Evolutionary conservation across 371 early-diverging fungal species (phyloP), one percentile per base, ranked within the genome.

Genomic region (Saksenaea oblongispora): DNA sequence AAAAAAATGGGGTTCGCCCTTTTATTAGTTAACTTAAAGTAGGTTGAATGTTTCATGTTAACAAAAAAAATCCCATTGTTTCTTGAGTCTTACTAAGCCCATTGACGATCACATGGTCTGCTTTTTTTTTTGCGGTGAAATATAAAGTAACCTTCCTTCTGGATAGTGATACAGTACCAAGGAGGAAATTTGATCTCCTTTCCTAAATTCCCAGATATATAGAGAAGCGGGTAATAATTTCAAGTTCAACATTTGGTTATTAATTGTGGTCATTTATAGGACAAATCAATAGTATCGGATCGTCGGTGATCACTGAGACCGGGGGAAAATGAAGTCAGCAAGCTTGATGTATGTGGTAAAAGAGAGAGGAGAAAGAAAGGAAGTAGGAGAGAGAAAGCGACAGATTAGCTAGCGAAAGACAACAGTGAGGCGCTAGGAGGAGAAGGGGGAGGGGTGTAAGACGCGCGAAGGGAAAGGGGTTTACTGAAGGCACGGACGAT

Each of bases 401-500:
- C 39, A 39, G n/a, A 31, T 31, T 31, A 31, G 31, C 2, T 31
- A 31, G 31, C 31, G 7, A 31, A 31, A 31, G 31, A 31, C 31
- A 31, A 31, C 31, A 31, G 31, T 31, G 31, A 39, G 39, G 39
- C 39, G 11, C 11, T n/a, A 39, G 39, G 51, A 47, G 51, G 22
- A 22, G 22, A 9, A 47, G 51, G 22, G 51, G 11, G 5, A 47
- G 51, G 0, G 51, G 31, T 31, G 7, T 31, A 31, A 60, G 61
- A 34, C 15, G 28, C 42, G 28, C 18, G 51, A 47, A 36, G 24
- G 53, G 27, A 31, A 60, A 53, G 61, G 62, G 54, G 51, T 42
- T 13, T 34, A 54, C 11, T 18, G 42, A 36, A 44, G 37, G 47
- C 58, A 64, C 31, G 55, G 58, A 63, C 56, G 54, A 41, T 24